Base-by-base conservation (phyloP, 805 yeast species). In the Metschnikowia shivogae region DNA sequence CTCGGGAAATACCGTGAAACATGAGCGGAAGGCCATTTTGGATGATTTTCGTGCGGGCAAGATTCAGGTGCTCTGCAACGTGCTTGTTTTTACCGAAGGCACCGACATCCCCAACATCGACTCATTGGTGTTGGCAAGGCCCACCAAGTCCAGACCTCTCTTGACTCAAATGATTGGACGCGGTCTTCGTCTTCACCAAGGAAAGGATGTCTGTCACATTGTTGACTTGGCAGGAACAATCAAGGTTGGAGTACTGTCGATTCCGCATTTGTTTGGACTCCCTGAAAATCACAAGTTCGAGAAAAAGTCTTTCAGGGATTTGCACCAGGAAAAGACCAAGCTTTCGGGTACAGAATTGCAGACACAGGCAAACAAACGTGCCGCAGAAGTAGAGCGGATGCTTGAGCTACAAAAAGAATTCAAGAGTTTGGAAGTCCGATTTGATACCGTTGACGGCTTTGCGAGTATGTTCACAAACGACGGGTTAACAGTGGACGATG, bases 51-150 rank as follows among this genome's bases (percentile, higher is more conserved):
- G 72, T 48, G 54, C 64, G 0, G 89, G 93, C 0, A 59, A 73
- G 12, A 71, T 87, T 14, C 79, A 83, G 4, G 95, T 92, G 0
- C 64, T 90, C 27, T 76, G 93, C 67, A 92, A 92, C 58, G 93
- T 96, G 60, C 88, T 86, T 13, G 87, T 90, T 5, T 84, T 92
- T 55, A 90, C 96, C 0, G 98, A 90, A 61, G 98, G 98, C 0
- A 89, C 97, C 0, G 97, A 90, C 65, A 82, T 92, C 14, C 97
- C 97, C 3, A 82, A 82, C 49, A 84, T 89, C 45, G 97, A 90
- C 58, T 82, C 89, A 27, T 68, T 90, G 10, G 70, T 90, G 26
- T 62, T 90, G 28, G 86, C 87, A 3, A 67, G 97, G 29, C 96
- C 97, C 1, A 86, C 97, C 0, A 74, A 74, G 46, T 89, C 97